Evolutionary conservation across 2,329 filamentous ascomycete genomes (phyloP).

Genomic region (Eutypella sp.): DNA sequence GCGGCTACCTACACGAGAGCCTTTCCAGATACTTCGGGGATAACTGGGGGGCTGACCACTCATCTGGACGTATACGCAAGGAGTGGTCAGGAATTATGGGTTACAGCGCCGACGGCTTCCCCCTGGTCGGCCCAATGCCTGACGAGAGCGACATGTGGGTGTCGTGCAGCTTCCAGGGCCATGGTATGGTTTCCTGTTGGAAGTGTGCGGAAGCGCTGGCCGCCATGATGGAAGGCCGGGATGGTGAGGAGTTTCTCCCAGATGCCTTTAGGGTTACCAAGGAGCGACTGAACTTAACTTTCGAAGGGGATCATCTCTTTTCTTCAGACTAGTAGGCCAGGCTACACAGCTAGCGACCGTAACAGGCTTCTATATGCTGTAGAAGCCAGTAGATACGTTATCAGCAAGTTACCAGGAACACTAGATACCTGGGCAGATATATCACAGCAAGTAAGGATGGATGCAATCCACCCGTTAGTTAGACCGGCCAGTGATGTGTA

Average conservation of each 20-base stretch:
- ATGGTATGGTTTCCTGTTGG: constrained; percentile 62
- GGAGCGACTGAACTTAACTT: constrained; percentile 36
- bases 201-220: constrained; percentile 54
- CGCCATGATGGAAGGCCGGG: constrained; percentile 42
- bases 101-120: constrained; percentile 47
- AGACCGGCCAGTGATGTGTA: too few species aligned
- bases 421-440: too few species aligned
- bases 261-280: constrained; percentile 42
- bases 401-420: too few species aligned
- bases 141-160: constrained; percentile 46
- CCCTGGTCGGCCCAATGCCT: constrained; percentile 46
- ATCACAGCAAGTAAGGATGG: too few species aligned
- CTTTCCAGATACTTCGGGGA: constrained; percentile 47
- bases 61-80: constrained; percentile 34
- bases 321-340: too few species aligned
- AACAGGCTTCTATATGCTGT: too few species aligned
- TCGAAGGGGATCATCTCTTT: constrained; percentile 20
- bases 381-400: too few species aligned
- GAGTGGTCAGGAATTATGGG: constrained; percentile 56
- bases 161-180: constrained; percentile 58
- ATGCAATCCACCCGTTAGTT: too few species aligned
- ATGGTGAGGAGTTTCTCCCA: constrained; percentile 43
- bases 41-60: constrained; percentile 41
- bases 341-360: too few species aligned
- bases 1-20: constrained; percentile 39